Evolutionary conservation across 78 protist genomes (phyloP), one percentile per base, ranked within the genome.

Genomic region (Mantamonas sphyraenae): DNA sequence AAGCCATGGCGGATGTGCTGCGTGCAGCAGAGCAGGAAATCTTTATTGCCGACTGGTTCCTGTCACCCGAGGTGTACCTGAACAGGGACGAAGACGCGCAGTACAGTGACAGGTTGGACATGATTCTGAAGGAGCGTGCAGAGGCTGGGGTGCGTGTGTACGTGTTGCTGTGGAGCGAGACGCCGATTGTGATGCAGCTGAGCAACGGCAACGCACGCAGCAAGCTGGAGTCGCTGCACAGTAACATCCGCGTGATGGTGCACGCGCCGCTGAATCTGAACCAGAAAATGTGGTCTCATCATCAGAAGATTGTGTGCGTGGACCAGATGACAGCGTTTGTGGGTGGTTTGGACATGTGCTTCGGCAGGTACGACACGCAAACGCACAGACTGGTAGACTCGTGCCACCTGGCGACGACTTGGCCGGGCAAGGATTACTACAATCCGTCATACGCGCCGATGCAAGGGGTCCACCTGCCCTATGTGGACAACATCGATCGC

Each of bases 281-380:
- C 22, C 28, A 57, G 17, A 30, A 31, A 30, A 31, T 30, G 19
- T 74, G 78, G 78, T 20, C 73, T 4, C 94, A 89, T 68, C 94
- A 89, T 55, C 87, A 85, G 74, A 89, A 89, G 55, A 16, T 73
- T 37, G 82, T 80, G 10, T 64, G 76, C 20, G 63, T 85, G 34
- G 94, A 89, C 60, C 81, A 79, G 38, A 1, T 12, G 2, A 59
- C 75, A 22, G 88, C 87, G n/a, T 89, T 79, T 50, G 71, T 84
- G 31, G 94, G 94, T 28, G 90, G 90, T n/a, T 30, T 85, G 2
- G 94, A 85, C 62, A 71, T 88, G 28, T 76, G 87, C 43, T 80
- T 47, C 16, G 88, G 87, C 53, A 39, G 93, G 38, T 88, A 64
- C 58, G 93, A 87, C 60, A 43, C 73, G 20, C 56, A 38, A 3